Evolutionary conservation across 2,329 filamentous ascomycete species (phyloP).

Genomic region (Pseudopyrenochaeta lycopersici): DNA sequence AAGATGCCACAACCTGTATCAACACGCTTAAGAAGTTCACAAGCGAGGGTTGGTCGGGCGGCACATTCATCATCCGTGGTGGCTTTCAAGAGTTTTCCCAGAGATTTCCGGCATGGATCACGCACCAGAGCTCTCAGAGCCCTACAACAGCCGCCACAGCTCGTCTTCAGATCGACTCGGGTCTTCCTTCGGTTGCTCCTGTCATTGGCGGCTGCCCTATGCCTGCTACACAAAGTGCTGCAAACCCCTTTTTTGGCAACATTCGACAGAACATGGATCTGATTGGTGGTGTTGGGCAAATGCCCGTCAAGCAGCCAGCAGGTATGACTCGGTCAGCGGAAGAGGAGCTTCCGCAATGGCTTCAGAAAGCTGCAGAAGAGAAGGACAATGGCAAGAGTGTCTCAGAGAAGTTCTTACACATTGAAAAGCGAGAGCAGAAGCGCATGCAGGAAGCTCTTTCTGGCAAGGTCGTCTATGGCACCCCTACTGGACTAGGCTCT

Average conservation of each 20-base stretch:
- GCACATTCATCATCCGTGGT: conserved; percentile 78
- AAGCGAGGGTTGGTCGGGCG: conserved; percentile 80
- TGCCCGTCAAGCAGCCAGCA: conserved; percentile 67
- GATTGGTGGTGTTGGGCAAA: conserved; percentile 89
- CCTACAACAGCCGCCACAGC: conserved; percentile 30
- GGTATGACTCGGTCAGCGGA: conserved; percentile 58
- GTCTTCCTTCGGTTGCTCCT: conserved; percentile 67
- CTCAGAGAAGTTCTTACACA: conserved; percentile 81
- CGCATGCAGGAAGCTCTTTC: conserved; percentile 89
- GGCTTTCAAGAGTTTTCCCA: conserved; percentile 80
- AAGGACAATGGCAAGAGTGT: conserved; percentile 80
- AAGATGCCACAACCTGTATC: conserved; percentile 80
- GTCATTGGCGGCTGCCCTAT: conserved; percentile 91
- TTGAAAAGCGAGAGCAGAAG: conserved; percentile 85
- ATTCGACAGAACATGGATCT: conserved; percentile 97
- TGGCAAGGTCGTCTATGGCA: conserved; percentile 66
- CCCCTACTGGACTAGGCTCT: conserved; percentile 49
- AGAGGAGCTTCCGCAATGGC: conserved; percentile 76
- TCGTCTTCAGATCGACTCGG: conserved; percentile 32
- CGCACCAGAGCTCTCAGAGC: conserved; percentile 49
- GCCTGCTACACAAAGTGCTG: conserved; percentile 71
- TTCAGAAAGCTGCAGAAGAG: conserved; percentile 72
- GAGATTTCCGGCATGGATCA: conserved; percentile 70
- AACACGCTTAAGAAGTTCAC: conserved; percentile 95
- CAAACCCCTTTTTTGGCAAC: conserved; percentile 93